Base-by-base conservation (phyloP, 2,329 filamentous ascomycete genomes). In the Pyrenochaeta sp. region DNA sequence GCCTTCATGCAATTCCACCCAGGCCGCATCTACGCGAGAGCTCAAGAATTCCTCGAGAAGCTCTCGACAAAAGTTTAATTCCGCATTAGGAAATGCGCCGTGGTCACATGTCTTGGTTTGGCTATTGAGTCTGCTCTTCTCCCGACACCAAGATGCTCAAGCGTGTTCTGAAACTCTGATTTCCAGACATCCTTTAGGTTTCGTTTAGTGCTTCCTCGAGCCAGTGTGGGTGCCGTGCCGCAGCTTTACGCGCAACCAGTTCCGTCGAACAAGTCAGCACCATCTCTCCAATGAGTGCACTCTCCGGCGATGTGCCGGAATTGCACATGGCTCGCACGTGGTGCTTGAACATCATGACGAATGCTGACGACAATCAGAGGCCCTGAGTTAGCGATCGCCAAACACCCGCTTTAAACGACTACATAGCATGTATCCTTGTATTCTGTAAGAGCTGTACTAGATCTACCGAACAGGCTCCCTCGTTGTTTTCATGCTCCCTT, bases 291-390 rank as follows among this genome's bases (percentile, higher is more conserved):
- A 21, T 22, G 10, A 18, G 14, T 18, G 3, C 11, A 6, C n/a
- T 19, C 19, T 22, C 13, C 31, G 31, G 31, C n/a, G 31, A 32
- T 18, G 13, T 17, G 21, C 19, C 31, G 31, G 19, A 18, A 22
- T 22, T 7, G 10, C 31, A 34, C 31, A 22, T 34, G 31, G 31
- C 31, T 14, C 31, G 15, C 31, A 34, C 31, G 31, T 34, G 31
- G 31, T 23, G 19, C 19, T 19, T 34, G 31, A 34, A 34, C 15
- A 34, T 22, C 31, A 34, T 34, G 31, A 22, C 31, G 31, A 22
- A 15, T 34, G 18, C 7, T 22, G 31, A 22, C 18, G 31, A 22
- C 9, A 20, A 23, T 11, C 6, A 15, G 19, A 22, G 19, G 6
- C 6, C 6, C 31, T 22, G 18, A n/a, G 18, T n/a, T 32, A n/a